phyloP scores from a whole-genome alignment of 805 yeast species.

The Ogataea pignaliae region DNA sequence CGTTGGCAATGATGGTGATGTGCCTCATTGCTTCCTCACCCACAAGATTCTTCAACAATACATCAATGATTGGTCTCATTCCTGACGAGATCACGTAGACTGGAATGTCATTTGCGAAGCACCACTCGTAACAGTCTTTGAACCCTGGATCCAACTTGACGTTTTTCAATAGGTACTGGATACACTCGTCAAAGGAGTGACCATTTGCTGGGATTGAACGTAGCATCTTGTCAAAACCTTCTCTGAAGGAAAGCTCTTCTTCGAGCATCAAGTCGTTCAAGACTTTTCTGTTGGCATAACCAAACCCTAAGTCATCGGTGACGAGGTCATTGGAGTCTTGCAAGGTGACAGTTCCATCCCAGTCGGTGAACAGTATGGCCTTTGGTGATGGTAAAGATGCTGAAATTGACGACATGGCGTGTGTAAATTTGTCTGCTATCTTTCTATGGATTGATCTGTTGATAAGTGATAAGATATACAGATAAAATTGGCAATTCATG shows the following conservation, averaged over 20 bases:
- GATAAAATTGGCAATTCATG: no score
- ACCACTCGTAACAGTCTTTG: constrained; percentile 75
- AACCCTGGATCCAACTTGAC: constrained; percentile 89
- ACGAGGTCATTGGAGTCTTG: constrained; percentile 93
- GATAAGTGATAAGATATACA: no score
- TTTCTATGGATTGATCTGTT: no score
- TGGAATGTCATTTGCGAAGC: constrained; percentile 66
- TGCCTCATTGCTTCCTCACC: constrained; percentile 70
- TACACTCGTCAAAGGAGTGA: constrained; percentile 63
- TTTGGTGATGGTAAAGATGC: constrained; percentile 8
- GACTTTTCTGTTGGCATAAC: constrained; percentile 57
- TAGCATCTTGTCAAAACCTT: constrained; percentile 82
- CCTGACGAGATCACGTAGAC: constrained; percentile 88
- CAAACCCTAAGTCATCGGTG: constrained; percentile 88
- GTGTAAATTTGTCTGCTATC: not conserved
- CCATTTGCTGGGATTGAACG: constrained; percentile 58
- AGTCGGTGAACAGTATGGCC: constrained; percentile 92
- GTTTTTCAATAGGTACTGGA: constrained; percentile 60
- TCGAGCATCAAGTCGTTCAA: constrained; percentile 71
- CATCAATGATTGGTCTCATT: constrained; percentile 86
- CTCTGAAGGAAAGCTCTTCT: constrained; percentile 67
- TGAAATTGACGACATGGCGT: not conserved
- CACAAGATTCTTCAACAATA: constrained; percentile 66
- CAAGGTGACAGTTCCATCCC: constrained; percentile 96
- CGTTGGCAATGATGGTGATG: constrained; percentile 78